Percentiles rank a stretch among this genome's conserved stretches.
Conservation (phyloP, 2,329 filamentous ascomycete species). For the Fusarium chuoi region DNA sequence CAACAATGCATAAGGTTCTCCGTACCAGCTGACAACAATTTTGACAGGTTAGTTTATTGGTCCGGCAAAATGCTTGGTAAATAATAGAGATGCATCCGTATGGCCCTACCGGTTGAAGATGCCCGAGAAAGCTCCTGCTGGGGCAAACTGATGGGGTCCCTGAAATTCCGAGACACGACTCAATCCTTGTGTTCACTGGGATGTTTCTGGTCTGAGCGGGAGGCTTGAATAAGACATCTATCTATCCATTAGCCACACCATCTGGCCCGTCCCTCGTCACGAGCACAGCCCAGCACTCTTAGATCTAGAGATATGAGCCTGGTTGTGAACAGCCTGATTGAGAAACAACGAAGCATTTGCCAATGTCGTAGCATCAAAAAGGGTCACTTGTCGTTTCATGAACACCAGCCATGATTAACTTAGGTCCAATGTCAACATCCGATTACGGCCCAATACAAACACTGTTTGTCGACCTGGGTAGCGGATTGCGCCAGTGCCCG, state of each 20-base stretch:
- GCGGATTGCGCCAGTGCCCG: conserved; percentile 15
- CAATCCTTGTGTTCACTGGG: conserved; percentile 17
- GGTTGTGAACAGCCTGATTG: conserved; percentile 16
- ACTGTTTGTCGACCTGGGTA: neutral
- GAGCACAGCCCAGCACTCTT: conserved; percentile 16
- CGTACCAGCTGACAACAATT: conserved; percentile 7
- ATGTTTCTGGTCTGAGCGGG: conserved; percentile 22
- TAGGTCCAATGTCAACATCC: conserved; percentile 15
- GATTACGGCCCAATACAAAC: conserved; percentile 11
- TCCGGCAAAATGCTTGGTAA: conserved; percentile 4
- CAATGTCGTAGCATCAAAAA: conserved; percentile 18
- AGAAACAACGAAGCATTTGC: conserved; percentile 30
- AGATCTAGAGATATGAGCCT: neutral
- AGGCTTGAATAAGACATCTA: conserved; percentile 16
- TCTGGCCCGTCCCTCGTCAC: conserved; percentile 1
- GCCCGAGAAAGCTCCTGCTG: conserved; percentile 17
- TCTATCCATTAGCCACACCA: conserved; percentile 22
- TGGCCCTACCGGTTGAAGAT: conserved; percentile 32
- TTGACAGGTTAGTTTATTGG: conserved; percentile 6
- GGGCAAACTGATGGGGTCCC: conserved; percentile 16
- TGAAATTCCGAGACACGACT: conserved; percentile 27
- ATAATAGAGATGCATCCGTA: conserved; percentile 20
- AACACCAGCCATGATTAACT: conserved; percentile 7
- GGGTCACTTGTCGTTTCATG: conserved; percentile 30
- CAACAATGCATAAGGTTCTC: conserved; percentile 22